Base-by-base conservation (phyloP, 768 basidiomycete species). In the Pisolithus sp. region DNA sequence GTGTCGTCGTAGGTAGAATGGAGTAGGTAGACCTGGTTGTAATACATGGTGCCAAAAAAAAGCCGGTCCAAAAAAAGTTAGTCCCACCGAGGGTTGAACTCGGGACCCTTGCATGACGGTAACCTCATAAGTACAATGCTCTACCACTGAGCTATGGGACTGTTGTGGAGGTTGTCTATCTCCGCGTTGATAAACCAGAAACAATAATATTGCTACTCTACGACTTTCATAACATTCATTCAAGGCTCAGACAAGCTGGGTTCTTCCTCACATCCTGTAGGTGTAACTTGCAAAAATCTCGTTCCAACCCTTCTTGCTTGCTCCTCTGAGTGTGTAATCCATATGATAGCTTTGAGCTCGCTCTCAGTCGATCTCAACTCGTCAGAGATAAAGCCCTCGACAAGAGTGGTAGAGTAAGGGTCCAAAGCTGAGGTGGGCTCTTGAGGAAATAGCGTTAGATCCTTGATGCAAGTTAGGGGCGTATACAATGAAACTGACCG, bases 351-450 rank as follows among this genome's bases (percentile, higher is more conserved):
- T 62, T 88, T 87, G 48, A 89, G 67, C 31, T 71, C 68, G 20
- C 76, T 72, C 37, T 77, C 68, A 8, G 68, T 50, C 1, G 74
- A 71, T 38, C 64, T 75, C 34, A 93, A 64, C 50, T 83, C 75
- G 7, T 73, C 62, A 5, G 75, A 53, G 13, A 94, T 68, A 43
- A 72, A 77, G 42, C 75, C 68, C 63, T 95, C 93, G 2, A 95
- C 87, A 26, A 74, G 67, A 13, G 71, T 59, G 13, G 83, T 84
- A 0, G 85, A 79, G 30, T 77, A 76, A 15, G 80, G 72, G 65
- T 95, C 93, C 50, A 95, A 73, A 0, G 93, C 93, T 8, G 89
- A 92, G 0, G 93, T 94, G 2, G 93, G 93, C 67, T 95, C 93
- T 94, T 56, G 55, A 36, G 28, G 38, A 30, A n/a, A 23, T 9